phyloP scores from a whole-genome alignment of 164 flowering plant genomes.

The Berberis thunbergii region DNA sequence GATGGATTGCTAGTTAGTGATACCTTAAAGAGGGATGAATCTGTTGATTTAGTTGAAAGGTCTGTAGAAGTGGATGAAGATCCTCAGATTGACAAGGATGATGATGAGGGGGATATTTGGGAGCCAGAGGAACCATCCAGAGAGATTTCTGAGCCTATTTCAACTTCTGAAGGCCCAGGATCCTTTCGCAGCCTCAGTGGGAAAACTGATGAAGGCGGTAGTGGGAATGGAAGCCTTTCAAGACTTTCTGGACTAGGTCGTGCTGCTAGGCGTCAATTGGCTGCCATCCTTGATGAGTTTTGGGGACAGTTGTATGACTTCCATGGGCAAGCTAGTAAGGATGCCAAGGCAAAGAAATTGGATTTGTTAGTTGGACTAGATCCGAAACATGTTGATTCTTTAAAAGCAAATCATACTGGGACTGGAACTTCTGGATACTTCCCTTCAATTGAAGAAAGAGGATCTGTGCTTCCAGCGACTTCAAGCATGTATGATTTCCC shows the following conservation, averaged over 20 bases:
- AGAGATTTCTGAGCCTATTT: conserved; percentile 24
- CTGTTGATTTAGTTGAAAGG: conserved; percentile 27
- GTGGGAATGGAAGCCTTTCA: conserved; percentile 81
- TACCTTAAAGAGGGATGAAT: conserved; percentile 19
- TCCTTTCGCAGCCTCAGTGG: conserved; percentile 73
- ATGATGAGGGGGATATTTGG: conserved; percentile 50
- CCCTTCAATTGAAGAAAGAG: conserved; percentile 37
- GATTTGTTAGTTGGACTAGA: conserved; percentile 49
- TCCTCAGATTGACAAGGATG: conserved; percentile 35
- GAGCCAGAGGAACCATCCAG: conserved; percentile 48
- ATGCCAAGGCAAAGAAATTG: conserved; percentile 58
- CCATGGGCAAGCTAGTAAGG: conserved; percentile 70
- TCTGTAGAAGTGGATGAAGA: conserved; percentile 32
- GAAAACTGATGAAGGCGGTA: conserved; percentile 71
- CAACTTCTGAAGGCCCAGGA: conserved; percentile 63
- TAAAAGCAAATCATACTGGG: conserved; percentile 33
- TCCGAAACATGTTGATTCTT: conserved; percentile 21
- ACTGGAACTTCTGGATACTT: conserved; percentile 31
- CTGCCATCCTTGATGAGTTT: conserved; percentile 79
- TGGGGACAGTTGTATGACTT: conserved; percentile 91
- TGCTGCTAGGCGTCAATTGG: conserved; percentile 80
- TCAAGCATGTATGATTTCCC: conserved; percentile 17
- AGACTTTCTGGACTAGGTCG: conserved; percentile 94
- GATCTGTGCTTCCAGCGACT: conserved; percentile 25
- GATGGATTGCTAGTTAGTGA: conserved; percentile 16